Evolutionary conservation across 768 basidiomycete genomes (phyloP).

Genomic region (Naganishia kalamii): DNA sequence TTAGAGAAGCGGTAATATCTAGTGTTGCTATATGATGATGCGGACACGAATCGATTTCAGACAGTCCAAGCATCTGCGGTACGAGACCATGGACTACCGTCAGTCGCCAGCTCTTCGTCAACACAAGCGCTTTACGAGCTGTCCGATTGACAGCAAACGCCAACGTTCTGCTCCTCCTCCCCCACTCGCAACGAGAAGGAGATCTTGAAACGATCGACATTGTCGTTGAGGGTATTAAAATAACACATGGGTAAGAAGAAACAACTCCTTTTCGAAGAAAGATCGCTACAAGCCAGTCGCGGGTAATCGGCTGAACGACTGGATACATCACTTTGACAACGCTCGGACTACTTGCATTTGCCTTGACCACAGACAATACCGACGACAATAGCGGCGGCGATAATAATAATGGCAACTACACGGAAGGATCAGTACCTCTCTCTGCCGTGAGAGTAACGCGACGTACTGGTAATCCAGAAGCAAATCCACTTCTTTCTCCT

Average conservation of each 20-base stretch:
- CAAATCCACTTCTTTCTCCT: constrained; percentile 97
- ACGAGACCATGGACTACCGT: too few species aligned
- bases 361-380: constrained; percentile 16
- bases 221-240: constrained; percentile 8
- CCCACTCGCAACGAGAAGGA: too few species aligned
- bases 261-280: not conserved
- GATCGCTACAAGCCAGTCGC: not conserved
- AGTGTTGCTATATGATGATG: too few species aligned
- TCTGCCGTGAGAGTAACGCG: not conserved
- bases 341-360: constrained; percentile 2
- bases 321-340: not conserved
- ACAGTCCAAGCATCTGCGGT: too few species aligned
- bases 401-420: constrained; percentile 4
- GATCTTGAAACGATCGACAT: too few species aligned
- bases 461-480: constrained; percentile 10
- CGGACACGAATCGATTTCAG: too few species aligned
- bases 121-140: too few species aligned
- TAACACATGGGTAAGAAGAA: not conserved
- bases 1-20: too few species aligned
- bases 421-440: not conserved
- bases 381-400: constrained; percentile 9
- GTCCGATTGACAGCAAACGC: too few species aligned
- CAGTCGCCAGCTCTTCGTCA: too few species aligned
- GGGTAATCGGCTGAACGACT: not conserved
- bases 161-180: too few species aligned